phyloP scores from a whole-genome alignment of 2,329 filamentous ascomycete genomes.

The Cladosporium austrohemisphaericum region DNA sequence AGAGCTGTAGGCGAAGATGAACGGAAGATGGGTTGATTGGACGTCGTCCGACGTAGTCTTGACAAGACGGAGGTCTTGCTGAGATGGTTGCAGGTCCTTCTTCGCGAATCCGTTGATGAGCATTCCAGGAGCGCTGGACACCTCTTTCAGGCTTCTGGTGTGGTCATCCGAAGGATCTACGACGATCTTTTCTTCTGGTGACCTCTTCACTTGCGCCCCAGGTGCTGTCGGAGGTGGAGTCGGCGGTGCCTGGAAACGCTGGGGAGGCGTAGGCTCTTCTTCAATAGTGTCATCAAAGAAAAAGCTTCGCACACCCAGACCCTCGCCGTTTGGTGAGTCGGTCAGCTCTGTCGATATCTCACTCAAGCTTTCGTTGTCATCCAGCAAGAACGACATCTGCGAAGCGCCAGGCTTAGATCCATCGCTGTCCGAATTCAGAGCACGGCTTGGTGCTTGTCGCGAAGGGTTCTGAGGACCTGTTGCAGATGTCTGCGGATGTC shows the following conservation, averaged over 20 bases:
- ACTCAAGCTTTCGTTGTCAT: slow-evolving; percentile 54
- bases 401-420: slow-evolving; percentile 6
- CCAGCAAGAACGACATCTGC: slow-evolving; percentile 48
- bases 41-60: not conserved
- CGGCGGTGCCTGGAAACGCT: slow-evolving; percentile 33
- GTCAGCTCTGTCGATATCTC: slow-evolving; percentile 53
- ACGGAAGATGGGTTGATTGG: slow-evolving; percentile 62
- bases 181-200: slow-evolving; percentile 20
- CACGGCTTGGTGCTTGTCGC: not conserved
- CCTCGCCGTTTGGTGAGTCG: slow-evolving; percentile 41
- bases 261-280: slow-evolving; percentile 35
- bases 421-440: not conserved
- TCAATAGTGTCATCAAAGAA: slow-evolving; percentile 47
- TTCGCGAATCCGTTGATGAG: not conserved
- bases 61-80: not conserved
- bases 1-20: slow-evolving; percentile 77
- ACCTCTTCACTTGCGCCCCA: slow-evolving; percentile 25
- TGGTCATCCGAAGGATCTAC: not conserved
- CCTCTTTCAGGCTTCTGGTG: not conserved
- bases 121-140: not conserved
- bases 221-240: slow-evolving; percentile 43
- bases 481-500: not conserved
- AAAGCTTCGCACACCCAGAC: slow-evolving; percentile 45
- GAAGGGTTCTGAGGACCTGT: not conserved
- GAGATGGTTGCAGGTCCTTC: not conserved